Evolutionary conservation across 2,329 filamentous ascomycete genomes (phyloP).

Genomic region (Pseudogymnoascus sp.): DNA sequence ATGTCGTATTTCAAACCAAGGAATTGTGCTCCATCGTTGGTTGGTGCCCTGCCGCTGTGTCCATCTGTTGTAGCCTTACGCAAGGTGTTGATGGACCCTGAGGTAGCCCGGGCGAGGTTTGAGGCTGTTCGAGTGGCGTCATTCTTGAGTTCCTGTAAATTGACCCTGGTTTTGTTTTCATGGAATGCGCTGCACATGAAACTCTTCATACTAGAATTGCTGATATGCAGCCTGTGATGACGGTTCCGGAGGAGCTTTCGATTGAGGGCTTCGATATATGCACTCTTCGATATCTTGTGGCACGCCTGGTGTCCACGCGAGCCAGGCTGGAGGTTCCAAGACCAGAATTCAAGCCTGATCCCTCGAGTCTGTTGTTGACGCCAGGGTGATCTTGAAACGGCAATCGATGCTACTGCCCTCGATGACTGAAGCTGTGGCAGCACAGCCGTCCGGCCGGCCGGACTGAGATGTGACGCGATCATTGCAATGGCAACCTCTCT

Average conservation of each 20-base stretch:
- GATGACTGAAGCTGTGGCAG: slow-evolving; percentile 9
- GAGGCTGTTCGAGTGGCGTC: background rate
- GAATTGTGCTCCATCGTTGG: slow-evolving; percentile 24
- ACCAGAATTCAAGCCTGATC: slow-evolving; percentile 45
- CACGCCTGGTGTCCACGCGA: slow-evolving; percentile 38
- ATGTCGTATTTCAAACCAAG: slow-evolving; percentile 36
- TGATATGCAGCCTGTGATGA: slow-evolving; percentile 30
- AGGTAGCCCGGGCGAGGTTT: background rate
- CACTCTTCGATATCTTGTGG: slow-evolving; percentile 37
- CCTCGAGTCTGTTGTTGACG: slow-evolving; percentile 35
- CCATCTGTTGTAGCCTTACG: background rate
- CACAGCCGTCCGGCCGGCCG: slow-evolving; percentile 16
- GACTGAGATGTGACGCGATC: slow-evolving; percentile 21
- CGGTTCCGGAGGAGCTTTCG: slow-evolving; percentile 41
- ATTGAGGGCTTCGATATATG: slow-evolving; percentile 39
- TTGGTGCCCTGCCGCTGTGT: slow-evolving; percentile 14
- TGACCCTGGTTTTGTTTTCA: slow-evolving; percentile 21
- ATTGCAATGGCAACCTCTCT: slow-evolving; percentile 16
- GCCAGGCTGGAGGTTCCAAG: slow-evolving; percentile 36
- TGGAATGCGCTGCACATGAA: slow-evolving; percentile 37
- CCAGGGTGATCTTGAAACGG: slow-evolving; percentile 15
- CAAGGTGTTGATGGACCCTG: slow-evolving; percentile 2
- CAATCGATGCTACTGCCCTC: slow-evolving; percentile 11
- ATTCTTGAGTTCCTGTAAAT: background rate
- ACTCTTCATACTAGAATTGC: slow-evolving; percentile 31